Percentiles rank a stretch among this genome's conserved stretches.
Evolutionary conservation across 2,329 filamentous ascomycete species (phyloP).

Genomic region (Aspergillus clavatus): DNA sequence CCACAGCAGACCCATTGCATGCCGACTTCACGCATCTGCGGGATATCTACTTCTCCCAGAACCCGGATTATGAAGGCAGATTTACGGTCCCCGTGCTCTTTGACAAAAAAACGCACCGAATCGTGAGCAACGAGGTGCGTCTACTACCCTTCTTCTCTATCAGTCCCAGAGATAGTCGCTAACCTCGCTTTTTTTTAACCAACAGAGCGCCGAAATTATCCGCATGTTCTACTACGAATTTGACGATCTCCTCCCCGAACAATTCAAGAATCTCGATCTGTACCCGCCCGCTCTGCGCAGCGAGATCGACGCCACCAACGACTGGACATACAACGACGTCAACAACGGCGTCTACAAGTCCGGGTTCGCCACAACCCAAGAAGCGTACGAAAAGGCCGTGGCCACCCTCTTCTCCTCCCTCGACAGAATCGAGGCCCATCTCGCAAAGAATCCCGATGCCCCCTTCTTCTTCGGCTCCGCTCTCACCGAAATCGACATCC

Average conservation of each 20-base stretch:
- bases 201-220: constrained; percentile 76
- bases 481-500: constrained; percentile 77
- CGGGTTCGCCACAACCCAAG: constrained; percentile 79
- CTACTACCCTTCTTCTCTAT: not conserved
- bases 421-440: constrained; percentile 69
- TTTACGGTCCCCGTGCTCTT: constrained; percentile 85
- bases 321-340: constrained; percentile 68
- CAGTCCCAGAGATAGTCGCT: not conserved
- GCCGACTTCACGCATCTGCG: constrained; percentile 67
- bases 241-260: constrained; percentile 60
- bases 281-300: constrained; percentile 61
- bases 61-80: constrained; percentile 67
- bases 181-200: not conserved
- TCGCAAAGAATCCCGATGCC: constrained; percentile 42
- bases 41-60: constrained; percentile 72
- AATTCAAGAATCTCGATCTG: constrained; percentile 59
- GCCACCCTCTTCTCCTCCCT: constrained; percentile 67
- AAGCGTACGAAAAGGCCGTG: constrained; percentile 75
- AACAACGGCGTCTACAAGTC: constrained; percentile 53
- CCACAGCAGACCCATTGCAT: constrained; percentile 53
- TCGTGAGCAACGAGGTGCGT: constrained; percentile 79
- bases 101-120: constrained; percentile 63
- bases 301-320: constrained; percentile 71
- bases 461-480: constrained; percentile 71
- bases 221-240: constrained; percentile 84